phyloP scores from a whole-genome alignment of 2,329 filamentous ascomycete species.

The Paecilomyces sp. region DNA sequence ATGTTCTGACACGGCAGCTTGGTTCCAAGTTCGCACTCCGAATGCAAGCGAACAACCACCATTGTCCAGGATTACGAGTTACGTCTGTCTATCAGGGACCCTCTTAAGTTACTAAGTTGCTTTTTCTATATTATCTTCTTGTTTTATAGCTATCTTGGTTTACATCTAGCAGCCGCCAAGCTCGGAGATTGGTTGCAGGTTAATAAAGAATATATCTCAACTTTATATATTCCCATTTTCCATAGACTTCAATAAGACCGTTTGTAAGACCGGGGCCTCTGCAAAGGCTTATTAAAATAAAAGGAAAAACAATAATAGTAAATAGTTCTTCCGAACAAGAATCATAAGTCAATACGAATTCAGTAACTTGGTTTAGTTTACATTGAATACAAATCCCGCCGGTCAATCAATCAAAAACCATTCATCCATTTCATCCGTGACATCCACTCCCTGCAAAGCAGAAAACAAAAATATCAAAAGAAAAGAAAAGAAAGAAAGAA shows the following conservation, averaged over 20 bases:
- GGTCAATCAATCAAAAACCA: not conserved
- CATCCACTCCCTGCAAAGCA: not conserved
- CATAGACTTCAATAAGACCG: too few relatives aligned
- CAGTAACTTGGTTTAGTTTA: not conserved
- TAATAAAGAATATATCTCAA: too few relatives aligned
- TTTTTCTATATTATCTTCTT: not conserved
- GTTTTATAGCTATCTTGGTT: not conserved
- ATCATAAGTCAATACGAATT: not conserved
- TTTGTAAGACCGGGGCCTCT: too few relatives aligned
- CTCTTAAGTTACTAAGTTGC: not conserved
- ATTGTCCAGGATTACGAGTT: not conserved
- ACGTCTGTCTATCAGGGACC: not conserved
- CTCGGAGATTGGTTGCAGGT: too few relatives aligned
- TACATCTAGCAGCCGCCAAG: not conserved
- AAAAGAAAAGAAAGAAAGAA: not conserved
- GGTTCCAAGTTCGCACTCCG: not conserved
- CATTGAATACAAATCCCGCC: not conserved
- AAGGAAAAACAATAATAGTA: too few relatives aligned
- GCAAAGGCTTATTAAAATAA: too few relatives aligned
- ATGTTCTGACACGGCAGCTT: not conserved
- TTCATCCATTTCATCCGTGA: not conserved
- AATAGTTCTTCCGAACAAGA: not conserved
- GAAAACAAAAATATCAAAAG: too few relatives aligned
- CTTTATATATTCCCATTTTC: too few relatives aligned
- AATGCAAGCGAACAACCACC: not conserved